Evolutionary conservation across 768 basidiomycete genomes (phyloP).

Genomic region (Tylopilus balloui): DNA sequence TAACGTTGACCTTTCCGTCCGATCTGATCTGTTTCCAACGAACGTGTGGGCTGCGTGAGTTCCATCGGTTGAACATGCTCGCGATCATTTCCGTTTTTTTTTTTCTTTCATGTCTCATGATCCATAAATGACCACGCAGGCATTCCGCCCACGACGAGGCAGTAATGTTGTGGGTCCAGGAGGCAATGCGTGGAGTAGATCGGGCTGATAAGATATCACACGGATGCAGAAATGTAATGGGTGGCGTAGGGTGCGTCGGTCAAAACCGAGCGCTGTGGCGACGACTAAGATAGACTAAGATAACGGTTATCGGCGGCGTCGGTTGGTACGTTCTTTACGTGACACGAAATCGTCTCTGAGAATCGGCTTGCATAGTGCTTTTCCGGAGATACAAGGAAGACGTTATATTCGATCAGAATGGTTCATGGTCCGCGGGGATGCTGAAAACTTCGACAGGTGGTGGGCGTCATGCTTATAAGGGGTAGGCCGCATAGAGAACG

Average conservation of each 20-base stretch:
- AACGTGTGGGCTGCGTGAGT: neutral
- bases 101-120: slow-evolving; percentile 2
- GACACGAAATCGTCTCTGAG: neutral
- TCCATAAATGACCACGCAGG: slow-evolving; percentile 5
- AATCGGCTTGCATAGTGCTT: neutral
- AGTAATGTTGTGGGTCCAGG: slow-evolving; percentile 19
- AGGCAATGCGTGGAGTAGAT: neutral
- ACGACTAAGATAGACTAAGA: slow-evolving; percentile 1
- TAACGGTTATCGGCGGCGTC: slow-evolving; percentile 13
- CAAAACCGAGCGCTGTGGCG: neutral
- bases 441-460: neutral
- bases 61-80: neutral
- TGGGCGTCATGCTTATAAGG: slow-evolving; percentile 1
- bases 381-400: neutral
- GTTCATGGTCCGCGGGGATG: slow-evolving; percentile 1
- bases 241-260: slow-evolving; percentile 19
- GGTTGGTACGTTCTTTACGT: slow-evolving; percentile 6
- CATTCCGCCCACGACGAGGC: neutral
- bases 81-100: neutral
- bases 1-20: slow-evolving; percentile 3
- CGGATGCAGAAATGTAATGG: slow-evolving; percentile 11
- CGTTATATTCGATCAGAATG: neutral
- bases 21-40: slow-evolving; percentile 2
- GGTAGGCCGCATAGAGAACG: neutral
- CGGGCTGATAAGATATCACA: neutral